Evolutionary conservation across 1,284 basidiomycete genomes (phyloP), one percentile per base, ranked within the genome.

Genomic region (Trichosporon faecale): DNA sequence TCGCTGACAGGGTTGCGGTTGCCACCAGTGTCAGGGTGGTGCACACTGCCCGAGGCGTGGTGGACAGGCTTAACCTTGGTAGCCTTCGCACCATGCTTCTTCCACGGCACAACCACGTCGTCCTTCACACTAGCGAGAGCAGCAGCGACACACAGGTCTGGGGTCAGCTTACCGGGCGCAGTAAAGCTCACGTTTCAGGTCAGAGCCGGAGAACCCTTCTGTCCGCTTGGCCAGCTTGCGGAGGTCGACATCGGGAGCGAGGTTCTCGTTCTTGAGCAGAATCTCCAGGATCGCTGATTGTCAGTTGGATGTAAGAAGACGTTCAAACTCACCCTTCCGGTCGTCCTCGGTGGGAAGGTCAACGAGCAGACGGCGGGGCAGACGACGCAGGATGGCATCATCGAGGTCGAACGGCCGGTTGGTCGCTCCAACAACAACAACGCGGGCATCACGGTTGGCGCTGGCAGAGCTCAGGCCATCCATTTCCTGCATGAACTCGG

Each of bases 401-500:
- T 83, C 81, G 31, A 84, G 73, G 69, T 82, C 81, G 72, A 86
- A 86, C 4, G 84, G 86, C 71, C 87, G 85, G 81, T 98, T 98
- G 1, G 95, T 98, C 2, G 95, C 95, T 37, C 95, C 95, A 70
- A 98, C 94, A 64, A 98, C 91, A 65, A 97, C 91, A 66, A 98
- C 90, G 73, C 89, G 91, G 78, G 90, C 90, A 75, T 93, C 92
- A 77, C 87, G 88, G 33, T 89, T 90, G 8, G 90, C 88, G 78
- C 89, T 75, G 4, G 82, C 80, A 4, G 83, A 84, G 29, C 74
- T 93, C 69, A 96, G 84, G 2, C 95, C 95, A 78, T 98, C 95
- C 95, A 98, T 98, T 80, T 97, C 95, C 80, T 98, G 95, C 95
- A 98, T 98, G 81, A 98, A 95, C 80, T 98, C 95, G 23, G 83